phyloP scores from a whole-genome alignment of 352 stramenopile genomes.

The Globisporangium barbulae region DNA sequence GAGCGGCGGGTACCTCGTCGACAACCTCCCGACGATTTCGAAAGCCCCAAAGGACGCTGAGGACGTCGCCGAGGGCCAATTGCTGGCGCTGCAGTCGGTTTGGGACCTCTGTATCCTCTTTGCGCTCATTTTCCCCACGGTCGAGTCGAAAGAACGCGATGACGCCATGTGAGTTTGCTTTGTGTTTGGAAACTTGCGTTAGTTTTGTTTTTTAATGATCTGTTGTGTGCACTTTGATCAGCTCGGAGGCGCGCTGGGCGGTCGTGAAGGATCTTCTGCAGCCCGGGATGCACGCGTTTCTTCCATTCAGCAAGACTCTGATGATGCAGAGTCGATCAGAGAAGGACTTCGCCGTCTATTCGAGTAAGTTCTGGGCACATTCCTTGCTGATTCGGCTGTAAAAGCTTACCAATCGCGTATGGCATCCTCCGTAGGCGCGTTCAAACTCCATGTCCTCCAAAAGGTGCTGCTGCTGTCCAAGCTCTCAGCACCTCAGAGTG shows the following conservation, averaged over 20 bases:
- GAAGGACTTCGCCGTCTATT: slow-evolving; percentile 18
- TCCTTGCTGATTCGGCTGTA: not conserved
- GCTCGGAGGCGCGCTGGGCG: slow-evolving; percentile 38
- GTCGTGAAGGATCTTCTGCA: slow-evolving; percentile 45
- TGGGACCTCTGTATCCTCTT: slow-evolving; percentile 26
- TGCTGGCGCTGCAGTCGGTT: slow-evolving; percentile 20
- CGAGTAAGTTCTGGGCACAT: not conserved
- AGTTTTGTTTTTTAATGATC: not conserved
- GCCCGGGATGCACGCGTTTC: slow-evolving; percentile 29
- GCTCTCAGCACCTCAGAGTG: slow-evolving; percentile 16
- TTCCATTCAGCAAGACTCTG: slow-evolving; percentile 28
- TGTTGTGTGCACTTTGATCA: not conserved
- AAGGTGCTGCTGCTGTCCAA: slow-evolving; percentile 34
- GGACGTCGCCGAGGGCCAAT: slow-evolving; percentile 18
- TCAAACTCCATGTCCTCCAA: slow-evolving; percentile 32
- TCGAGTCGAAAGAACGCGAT: not conserved
- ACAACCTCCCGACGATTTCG: slow-evolving; percentile 19
- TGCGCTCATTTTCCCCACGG: not conserved
- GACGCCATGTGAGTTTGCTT: slow-evolving; percentile 8
- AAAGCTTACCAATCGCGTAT: not conserved
- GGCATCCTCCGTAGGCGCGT: slow-evolving; percentile 16
- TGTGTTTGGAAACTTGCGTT: not conserved
- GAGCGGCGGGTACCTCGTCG: slow-evolving; percentile 37
- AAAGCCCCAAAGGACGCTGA: slow-evolving; percentile 1
- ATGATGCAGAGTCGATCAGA: not conserved